These are phyloP conservation scores for Fusarium nematophilum DNA, from an alignment of 2,329 filamentous ascomycete genomes.

Conservation along the genomic window DNA sequence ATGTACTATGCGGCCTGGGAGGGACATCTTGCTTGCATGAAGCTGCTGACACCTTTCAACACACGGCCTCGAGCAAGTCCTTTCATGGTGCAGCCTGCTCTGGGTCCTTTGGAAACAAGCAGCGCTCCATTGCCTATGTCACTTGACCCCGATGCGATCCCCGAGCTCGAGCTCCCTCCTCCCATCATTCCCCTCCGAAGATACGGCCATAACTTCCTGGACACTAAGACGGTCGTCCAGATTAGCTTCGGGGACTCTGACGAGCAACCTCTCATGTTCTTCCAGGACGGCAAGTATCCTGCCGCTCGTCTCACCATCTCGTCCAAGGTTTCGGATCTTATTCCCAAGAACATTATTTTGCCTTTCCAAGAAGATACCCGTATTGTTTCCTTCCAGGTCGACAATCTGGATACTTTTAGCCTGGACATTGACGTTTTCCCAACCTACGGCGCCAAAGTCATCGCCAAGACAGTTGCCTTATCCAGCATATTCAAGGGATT, in stretches of 20 bases:
- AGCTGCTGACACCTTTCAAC: slow-evolving; percentile 76
- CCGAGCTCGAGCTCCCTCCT: slow-evolving; percentile 89
- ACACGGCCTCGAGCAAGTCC: slow-evolving; percentile 57
- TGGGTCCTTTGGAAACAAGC: slow-evolving; percentile 60
- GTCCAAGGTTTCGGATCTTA: slow-evolving; percentile 94
- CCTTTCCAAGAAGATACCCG: slow-evolving; percentile 97
- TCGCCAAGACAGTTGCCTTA: slow-evolving; percentile 93
- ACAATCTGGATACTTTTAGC: slow-evolving; percentile 90
- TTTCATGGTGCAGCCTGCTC: slow-evolving; percentile 54
- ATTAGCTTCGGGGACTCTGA: slow-evolving; percentile 86
- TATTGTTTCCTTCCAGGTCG: slow-evolving; percentile 94
- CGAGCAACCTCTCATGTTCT: slow-evolving; percentile 87
- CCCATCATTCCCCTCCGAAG: slow-evolving; percentile 94
- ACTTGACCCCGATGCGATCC: slow-evolving; percentile 88
- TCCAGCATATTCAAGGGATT: slow-evolving; percentile 85
- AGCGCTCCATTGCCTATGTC: slow-evolving; percentile 69
- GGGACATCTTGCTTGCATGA: slow-evolving; percentile 94
- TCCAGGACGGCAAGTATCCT: slow-evolving; percentile 96
- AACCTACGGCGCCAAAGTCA: slow-evolving; percentile 96
- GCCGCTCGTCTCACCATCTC: slow-evolving; percentile 95
- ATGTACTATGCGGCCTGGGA: slow-evolving; percentile 99
- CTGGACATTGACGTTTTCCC: slow-evolving; percentile 98
- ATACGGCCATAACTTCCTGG: slow-evolving; percentile 98
- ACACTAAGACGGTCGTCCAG: slow-evolving; percentile 96
- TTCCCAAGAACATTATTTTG: slow-evolving; percentile 94